These are phyloP conservation scores for Domatiomyces globalis DNA, from an alignment of 2,329 filamentous ascomycete genomes.

Conservation along the genomic window DNA sequence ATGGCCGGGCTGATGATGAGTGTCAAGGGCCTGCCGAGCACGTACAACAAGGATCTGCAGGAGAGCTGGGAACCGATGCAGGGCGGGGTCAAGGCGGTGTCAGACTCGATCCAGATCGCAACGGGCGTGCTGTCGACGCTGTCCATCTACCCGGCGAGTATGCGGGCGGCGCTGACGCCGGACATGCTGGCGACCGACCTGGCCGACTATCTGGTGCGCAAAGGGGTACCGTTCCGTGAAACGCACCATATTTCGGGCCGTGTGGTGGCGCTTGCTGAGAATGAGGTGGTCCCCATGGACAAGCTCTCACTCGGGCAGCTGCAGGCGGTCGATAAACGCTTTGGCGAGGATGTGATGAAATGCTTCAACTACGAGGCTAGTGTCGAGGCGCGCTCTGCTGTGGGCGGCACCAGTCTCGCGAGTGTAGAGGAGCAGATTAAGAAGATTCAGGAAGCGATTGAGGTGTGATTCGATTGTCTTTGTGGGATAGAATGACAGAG, in stretches of 20 bases:
- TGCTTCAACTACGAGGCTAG: conserved; percentile 66
- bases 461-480: too few species aligned
- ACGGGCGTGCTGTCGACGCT: conserved; percentile 67
- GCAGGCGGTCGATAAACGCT: conserved; percentile 51
- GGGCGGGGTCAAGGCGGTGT: conserved; percentile 62
- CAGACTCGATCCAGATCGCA: conserved; percentile 68
- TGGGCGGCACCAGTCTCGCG: conserved; percentile 63
- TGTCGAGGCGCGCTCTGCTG: conserved; percentile 63
- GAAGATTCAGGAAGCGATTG: not conserved
- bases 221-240: conserved; percentile 58
- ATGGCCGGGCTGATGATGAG: conserved; percentile 70
- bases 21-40: conserved; percentile 59
- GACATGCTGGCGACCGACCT: conserved; percentile 61
- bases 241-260: conserved; percentile 65
- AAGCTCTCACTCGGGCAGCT: conserved; percentile 53
- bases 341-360: conserved; percentile 55
- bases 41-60: conserved; percentile 88
- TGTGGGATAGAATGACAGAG: too few species aligned
- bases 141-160: conserved; percentile 54
- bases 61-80: conserved; percentile 77
- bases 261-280: conserved; percentile 57
- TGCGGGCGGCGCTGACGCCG: conserved; percentile 63
- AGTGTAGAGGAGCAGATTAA: conserved; percentile 57
- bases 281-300: conserved; percentile 53
- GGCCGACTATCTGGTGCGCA: conserved; percentile 35